Conservation (phyloP, 2,329 filamentous ascomycete species). For the Microdochium paspali region DNA sequence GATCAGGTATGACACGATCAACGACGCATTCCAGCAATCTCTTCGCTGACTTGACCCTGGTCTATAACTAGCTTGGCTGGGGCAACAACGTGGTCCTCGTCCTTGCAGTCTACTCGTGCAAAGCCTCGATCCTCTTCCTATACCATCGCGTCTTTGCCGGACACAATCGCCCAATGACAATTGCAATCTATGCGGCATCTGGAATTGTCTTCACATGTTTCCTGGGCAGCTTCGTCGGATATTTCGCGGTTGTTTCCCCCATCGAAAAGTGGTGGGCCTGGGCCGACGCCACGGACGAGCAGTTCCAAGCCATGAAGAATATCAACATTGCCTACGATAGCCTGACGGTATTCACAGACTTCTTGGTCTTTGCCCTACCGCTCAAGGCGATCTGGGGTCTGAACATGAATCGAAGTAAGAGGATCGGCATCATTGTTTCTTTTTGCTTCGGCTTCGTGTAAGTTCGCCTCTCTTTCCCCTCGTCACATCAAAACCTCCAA, state of each 20-base stretch:
- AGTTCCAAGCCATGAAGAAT: neutral
- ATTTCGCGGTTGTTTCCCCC: neutral
- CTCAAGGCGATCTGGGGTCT: conserved; percentile 4
- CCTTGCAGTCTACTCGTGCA: neutral
- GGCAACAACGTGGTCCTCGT: neutral
- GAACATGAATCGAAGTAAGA: conserved; percentile 3
- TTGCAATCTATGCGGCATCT: neutral
- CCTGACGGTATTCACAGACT: conserved; percentile 5
- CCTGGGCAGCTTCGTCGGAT: neutral
- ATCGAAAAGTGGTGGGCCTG: neutral
- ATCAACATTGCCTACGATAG: conserved; percentile 2
- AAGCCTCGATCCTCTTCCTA: neutral
- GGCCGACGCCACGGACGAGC: neutral
- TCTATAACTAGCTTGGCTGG: neutral
- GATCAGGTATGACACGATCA: neutral
- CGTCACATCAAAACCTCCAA: neutral
- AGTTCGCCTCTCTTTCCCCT: conserved; percentile 1
- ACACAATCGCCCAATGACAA: neutral
- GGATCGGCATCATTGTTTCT: conserved; percentile 3
- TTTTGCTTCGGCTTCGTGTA: conserved; percentile 6
- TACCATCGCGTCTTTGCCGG: neutral
- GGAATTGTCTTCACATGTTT: neutral
- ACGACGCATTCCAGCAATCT: neutral
- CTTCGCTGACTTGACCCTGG: neutral
- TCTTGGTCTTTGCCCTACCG: conserved; percentile 4